These are phyloP conservation scores for Capsicum baccatum DNA, from an alignment of 257 asterid genomes.

Conservation along the genomic window DNA sequence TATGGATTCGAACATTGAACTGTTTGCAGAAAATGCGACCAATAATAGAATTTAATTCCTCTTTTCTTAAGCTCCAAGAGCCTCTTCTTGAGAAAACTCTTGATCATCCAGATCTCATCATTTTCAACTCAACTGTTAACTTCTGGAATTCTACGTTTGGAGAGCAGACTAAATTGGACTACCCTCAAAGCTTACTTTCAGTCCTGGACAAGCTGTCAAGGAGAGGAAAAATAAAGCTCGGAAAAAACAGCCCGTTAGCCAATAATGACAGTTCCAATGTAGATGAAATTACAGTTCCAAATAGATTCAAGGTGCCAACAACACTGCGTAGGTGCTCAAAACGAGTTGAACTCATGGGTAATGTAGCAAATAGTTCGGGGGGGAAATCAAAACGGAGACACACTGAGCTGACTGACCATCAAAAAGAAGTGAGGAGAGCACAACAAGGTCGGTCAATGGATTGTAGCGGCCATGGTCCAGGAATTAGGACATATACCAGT, in stretches of 20 bases:
- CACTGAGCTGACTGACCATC: slow-evolving; percentile 72
- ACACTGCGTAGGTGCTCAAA: slow-evolving; percentile 63
- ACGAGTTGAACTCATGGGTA: slow-evolving; percentile 60
- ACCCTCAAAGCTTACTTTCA: slow-evolving; percentile 65
- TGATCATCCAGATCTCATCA: slow-evolving; percentile 62
- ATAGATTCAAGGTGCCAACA: slow-evolving; percentile 41
- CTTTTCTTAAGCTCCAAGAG: slow-evolving; percentile 59
- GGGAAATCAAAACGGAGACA: slow-evolving; percentile 53
- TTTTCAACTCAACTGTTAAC: slow-evolving; percentile 57
- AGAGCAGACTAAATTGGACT: slow-evolving; percentile 55
- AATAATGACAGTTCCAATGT: slow-evolving; percentile 7
- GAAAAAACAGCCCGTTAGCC: slow-evolving; percentile 40
- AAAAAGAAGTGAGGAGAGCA: slow-evolving; percentile 60
- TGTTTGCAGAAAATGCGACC: slow-evolving; percentile 59
- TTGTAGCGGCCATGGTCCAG: slow-evolving; percentile 78
- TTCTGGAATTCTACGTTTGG: slow-evolving; percentile 84
- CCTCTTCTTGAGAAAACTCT: slow-evolving; percentile 70
- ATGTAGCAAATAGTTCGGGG: slow-evolving; percentile 31
- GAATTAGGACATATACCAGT: slow-evolving; percentile 66
- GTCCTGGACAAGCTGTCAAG: slow-evolving; percentile 70
- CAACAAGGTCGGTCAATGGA: slow-evolving; percentile 67
- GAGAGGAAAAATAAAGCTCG: slow-evolving; percentile 57
- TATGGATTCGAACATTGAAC: slow-evolving; percentile 64
- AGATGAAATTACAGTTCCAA: slow-evolving; percentile 34
- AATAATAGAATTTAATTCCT: slow-evolving; percentile 54